Base-by-base conservation (phyloP, 306 rosid species). In the Echinosophora koreensis region DNA sequence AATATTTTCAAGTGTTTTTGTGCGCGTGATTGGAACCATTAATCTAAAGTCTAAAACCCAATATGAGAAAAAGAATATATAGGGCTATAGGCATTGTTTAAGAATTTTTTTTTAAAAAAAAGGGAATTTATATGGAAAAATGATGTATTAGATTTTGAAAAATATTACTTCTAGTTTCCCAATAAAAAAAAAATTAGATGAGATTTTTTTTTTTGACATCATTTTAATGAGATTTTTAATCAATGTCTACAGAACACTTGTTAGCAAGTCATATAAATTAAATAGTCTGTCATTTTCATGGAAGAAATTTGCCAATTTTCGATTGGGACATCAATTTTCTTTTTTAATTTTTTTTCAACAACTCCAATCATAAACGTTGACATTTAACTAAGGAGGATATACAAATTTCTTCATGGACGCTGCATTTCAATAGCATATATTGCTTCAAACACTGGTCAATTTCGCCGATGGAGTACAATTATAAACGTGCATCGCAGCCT, bases 341-440 rank as follows among this genome's bases (percentile, higher is more conserved):
- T 4, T 10, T 34, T n/a, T 6, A n/a, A n/a, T n/a, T n/a, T n/a
- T n/a, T n/a, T n/a, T n/a, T n/a, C n/a, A n/a, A n/a, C n/a, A n/a
- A n/a, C n/a, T n/a, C n/a, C 56, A 76, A 54, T 76, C n/a, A 52
- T 76, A 41, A 38, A 8, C 12, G 80, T 66, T 76, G 66, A 76
- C 80, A 50, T 64, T 62, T 61, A 5, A 66, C n/a, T n/a, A n/a
- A n/a, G 17, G 38, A 5, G 10, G 38, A 16, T 42, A 4, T 17
- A 37, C 6, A 44, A 13, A 57, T 66, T 64, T 39, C 70, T 61
- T 39, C 46, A 30, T 4, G 56, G 28, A 27, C 8, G 60, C 18
- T 71, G 22, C 27, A 37, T 52, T 58, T 44, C 56, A 41, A 58
- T 14, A 30, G 4, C 51, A 41, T n/a, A 73, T 58, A 44, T 60